These are phyloP conservation scores for Rickenella mellea DNA, from an alignment of 768 basidiomycete species.

Conservation along the genomic window DNA sequence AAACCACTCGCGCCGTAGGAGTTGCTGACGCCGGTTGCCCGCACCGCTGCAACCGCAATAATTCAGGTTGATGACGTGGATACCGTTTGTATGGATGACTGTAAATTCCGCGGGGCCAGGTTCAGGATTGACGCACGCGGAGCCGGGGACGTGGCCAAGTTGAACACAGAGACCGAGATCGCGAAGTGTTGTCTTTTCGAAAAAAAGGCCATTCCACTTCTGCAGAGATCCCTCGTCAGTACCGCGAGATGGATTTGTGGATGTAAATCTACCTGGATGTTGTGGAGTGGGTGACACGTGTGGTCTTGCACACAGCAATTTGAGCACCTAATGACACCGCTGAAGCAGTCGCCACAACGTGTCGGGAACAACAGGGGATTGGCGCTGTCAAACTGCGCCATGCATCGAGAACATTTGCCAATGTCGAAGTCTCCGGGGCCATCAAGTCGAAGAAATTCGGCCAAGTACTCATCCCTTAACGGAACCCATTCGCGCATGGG, in stretches of 20 bases:
- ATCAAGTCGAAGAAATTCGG: background rate
- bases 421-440: background rate
- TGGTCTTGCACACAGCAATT: background rate
- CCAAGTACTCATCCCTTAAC: background rate
- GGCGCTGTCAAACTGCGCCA: background rate
- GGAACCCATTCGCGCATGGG: background rate
- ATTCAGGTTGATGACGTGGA: constrained; percentile 11
- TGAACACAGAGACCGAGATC: constrained; percentile 13
- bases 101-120: constrained; percentile 6
- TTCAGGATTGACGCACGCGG: constrained; percentile 1
- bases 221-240: constrained; percentile 1
- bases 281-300: background rate
- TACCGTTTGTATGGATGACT: constrained; percentile 8
- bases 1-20: constrained; percentile 9
- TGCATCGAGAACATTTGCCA: background rate
- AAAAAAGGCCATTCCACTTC: constrained; percentile 12
- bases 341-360: background rate
- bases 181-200: constrained; percentile 5
- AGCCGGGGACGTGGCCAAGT: constrained; percentile 4
- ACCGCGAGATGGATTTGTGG: background rate
- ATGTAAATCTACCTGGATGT: background rate
- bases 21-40: constrained; percentile 3
- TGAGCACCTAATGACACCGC: background rate
- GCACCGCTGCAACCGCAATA: constrained; percentile 13
- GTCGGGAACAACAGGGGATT: too few species aligned